A percentile compares a stretch with the other conserved stretches of the same genome.
Conservation (phyloP, 805 yeast species). For the Candida patagonica region DNA sequence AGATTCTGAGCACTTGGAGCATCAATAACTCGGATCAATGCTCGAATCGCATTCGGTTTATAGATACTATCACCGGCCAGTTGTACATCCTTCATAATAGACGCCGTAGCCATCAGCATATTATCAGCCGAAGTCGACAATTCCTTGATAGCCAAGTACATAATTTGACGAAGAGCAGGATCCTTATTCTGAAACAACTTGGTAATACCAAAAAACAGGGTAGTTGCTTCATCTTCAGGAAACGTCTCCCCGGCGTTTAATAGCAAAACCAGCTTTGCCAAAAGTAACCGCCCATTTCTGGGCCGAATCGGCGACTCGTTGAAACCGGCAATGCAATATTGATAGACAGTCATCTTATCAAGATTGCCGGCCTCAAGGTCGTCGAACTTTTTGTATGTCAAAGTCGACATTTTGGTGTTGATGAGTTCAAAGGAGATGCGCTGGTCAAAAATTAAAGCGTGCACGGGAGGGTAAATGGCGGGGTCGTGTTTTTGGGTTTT, state of each 20-base stretch:
- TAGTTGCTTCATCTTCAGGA: slow-evolving; percentile 83
- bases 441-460: no score
- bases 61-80: slow-evolving; percentile 66
- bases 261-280: slow-evolving; percentile 75
- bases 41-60: slow-evolving; percentile 92
- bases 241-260: slow-evolving; percentile 80
- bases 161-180: slow-evolving; percentile 79
- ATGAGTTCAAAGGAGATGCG: no score
- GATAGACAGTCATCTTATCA: slow-evolving; percentile 95
- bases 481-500: no score
- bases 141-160: slow-evolving; percentile 90
- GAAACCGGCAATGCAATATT: slow-evolving; percentile 87
- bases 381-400: slow-evolving; percentile 75
- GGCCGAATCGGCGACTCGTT: slow-evolving; percentile 87
- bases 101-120: slow-evolving; percentile 93
- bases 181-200: slow-evolving; percentile 91
- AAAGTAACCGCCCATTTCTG: slow-evolving; percentile 70
- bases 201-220: slow-evolving; percentile 85
- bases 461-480: no score
- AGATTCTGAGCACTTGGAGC: slow-evolving; percentile 78
- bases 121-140: slow-evolving; percentile 77
- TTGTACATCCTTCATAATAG: slow-evolving; percentile 97
- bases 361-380: slow-evolving; percentile 64
- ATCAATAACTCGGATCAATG: slow-evolving; percentile 83
- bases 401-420: slow-evolving; percentile 70